A percentile compares a stretch with the other conserved stretches of the same genome.
Conservation (phyloP, 305 asterid genomes). For the Fraxinus baroniana region DNA sequence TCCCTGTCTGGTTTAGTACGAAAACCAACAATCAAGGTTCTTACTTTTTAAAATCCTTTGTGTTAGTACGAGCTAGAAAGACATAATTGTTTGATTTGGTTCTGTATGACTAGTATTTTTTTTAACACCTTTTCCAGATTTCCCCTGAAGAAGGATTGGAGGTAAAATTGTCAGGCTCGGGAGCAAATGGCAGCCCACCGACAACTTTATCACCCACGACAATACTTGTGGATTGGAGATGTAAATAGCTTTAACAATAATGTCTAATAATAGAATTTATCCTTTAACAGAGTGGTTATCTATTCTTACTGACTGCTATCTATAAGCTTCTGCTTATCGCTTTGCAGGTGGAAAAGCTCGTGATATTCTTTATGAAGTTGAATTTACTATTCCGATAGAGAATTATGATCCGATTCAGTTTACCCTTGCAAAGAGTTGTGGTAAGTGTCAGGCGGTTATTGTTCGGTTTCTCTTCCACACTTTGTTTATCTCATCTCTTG, state of each 20-base stretch:
- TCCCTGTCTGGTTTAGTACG: constrained; percentile 67
- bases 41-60: neutral
- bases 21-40: constrained; percentile 62
- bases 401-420: constrained; percentile 73
- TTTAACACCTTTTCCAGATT: constrained; percentile 37
- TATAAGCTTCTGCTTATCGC: constrained; percentile 22
- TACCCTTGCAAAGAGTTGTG: constrained; percentile 73
- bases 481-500: neutral
- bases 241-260: constrained; percentile 38
- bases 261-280: neutral
- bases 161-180: constrained; percentile 72
- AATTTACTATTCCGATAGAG: constrained; percentile 75
- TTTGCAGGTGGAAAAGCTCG: constrained; percentile 63
- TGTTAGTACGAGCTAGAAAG: neutral
- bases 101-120: neutral
- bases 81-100: neutral
- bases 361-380: constrained; percentile 69
- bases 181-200: constrained; percentile 73
- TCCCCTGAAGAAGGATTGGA: constrained; percentile 73
- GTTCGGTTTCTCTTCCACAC: constrained; percentile 8
- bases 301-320: constrained; percentile 19
- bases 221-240: constrained; percentile 70
- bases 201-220: constrained; percentile 83
- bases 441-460: constrained; percentile 42
- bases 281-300: constrained; percentile 4